Base-by-base conservation (phyloP, 805 yeast species). In the Kurtzmaniella fragi region DNA sequence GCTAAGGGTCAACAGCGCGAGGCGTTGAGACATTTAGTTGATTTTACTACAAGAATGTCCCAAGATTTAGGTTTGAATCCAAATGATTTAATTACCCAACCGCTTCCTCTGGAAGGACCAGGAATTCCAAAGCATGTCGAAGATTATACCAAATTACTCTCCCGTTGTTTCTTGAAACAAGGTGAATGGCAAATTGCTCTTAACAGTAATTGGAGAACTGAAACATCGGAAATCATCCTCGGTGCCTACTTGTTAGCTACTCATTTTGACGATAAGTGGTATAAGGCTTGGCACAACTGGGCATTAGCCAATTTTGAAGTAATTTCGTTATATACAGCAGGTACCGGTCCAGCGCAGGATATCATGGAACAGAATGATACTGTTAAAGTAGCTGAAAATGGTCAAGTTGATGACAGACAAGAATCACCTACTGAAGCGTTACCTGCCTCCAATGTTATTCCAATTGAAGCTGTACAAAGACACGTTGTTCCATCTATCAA, bases 271-370 rank as follows among this genome's bases (percentile, higher is more conserved):
- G 72, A 77, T 28, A 75, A 77, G 17, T 93, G 99, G 96, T 93
- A 93, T 54, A 93, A 95, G 56, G 99, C 98, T 13, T 95, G 99
- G 99, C 99, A 93, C 58, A 91, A 89, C 55, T 93, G 99, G 99
- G 99, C 99, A 0, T 70, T 95, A 54, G 97, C 98, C 1, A 93
- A 95, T 60, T 93, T 90, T 57, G 97, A 93, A 56, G 98, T 91
- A 1, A 84, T 91, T 15, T 84, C 96, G 0, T 70, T 83, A 20
- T 64, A 72, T 53, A 56, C 63, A 2, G 36, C 46, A 10, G 46
- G 42, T 17, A 45, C 42, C 26, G 39, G 41, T 10, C 42, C 33
- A 9, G 51, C 51, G 26, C 43, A 42, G n/a, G 60, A 52, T 12
- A 54, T 48, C 10, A 50, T 58, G 51, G 64, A 57, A 28, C 65